phyloP scores from a whole-genome alignment of 495 filamentous ascomycete genomes.

The Oleoguttula mirabilis region DNA sequence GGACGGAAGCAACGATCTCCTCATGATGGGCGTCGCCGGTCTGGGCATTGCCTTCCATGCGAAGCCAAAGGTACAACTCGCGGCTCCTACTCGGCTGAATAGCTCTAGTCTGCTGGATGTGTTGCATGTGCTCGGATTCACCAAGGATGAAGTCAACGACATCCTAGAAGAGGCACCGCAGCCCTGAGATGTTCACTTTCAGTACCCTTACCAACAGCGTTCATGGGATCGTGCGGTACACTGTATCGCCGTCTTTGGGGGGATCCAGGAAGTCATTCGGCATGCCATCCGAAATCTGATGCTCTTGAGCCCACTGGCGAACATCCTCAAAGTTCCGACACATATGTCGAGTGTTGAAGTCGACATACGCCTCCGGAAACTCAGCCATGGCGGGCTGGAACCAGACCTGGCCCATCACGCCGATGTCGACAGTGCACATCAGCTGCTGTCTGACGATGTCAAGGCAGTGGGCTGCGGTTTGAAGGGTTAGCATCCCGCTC shows the following conservation, averaged over 20 bases:
- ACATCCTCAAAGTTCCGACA: slow-evolving; percentile 46
- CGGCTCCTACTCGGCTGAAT: slow-evolving; percentile 72
- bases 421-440: slow-evolving; percentile 44
- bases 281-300: slow-evolving; percentile 34
- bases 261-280: slow-evolving; percentile 35
- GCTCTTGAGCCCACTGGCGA: slow-evolving; percentile 37
- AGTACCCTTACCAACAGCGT: background rate
- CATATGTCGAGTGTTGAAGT: slow-evolving; percentile 44
- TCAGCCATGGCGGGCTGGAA: slow-evolving; percentile 25
- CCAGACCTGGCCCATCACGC: slow-evolving; percentile 44
- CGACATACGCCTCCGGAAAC: slow-evolving; percentile 37
- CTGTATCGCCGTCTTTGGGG: slow-evolving; percentile 29
- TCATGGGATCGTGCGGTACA: slow-evolving; percentile 33
- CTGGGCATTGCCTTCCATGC: slow-evolving; percentile 89
- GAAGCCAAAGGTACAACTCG: slow-evolving; percentile 80
- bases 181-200: background rate
- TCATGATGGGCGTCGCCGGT: slow-evolving; percentile 83
- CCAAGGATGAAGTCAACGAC: slow-evolving; percentile 29
- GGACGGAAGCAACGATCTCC: slow-evolving; percentile 88
- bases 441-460: slow-evolving; percentile 45
- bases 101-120: slow-evolving; percentile 66
- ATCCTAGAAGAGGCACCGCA: background rate
- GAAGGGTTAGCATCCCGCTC: no score
- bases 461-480: slow-evolving; percentile 39
- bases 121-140: slow-evolving; percentile 72